Evolutionary conservation across 192 early-diverging fungal species (phyloP).

Genomic region (Pecoramyces ruminantium): DNA sequence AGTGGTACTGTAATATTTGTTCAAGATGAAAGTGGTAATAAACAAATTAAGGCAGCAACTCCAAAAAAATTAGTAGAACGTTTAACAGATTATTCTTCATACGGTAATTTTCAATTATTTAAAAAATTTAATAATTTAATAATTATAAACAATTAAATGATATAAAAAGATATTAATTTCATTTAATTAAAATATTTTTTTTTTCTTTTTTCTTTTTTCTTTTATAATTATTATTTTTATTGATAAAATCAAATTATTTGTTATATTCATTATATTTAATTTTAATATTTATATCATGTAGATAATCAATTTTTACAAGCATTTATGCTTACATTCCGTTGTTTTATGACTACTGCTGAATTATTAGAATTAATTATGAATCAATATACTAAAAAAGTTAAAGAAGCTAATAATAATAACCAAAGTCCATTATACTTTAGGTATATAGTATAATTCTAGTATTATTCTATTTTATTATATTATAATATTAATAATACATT

Average conservation of each 20-base stretch:
- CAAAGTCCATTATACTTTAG: background rate
- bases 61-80: background rate
- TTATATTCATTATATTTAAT: too few relatives aligned
- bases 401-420: background rate
- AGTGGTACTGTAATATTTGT: background rate
- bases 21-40: background rate
- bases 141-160: too few relatives aligned
- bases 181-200: too few relatives aligned
- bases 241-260: too few relatives aligned
- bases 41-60: background rate
- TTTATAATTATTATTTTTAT: background rate
- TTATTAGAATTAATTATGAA: constrained; percentile 19
- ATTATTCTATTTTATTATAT: too few relatives aligned
- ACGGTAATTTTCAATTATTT: background rate
- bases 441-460: too few relatives aligned
- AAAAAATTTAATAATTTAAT: too few relatives aligned
- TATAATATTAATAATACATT: too few relatives aligned
- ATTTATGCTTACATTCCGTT: constrained; percentile 25
- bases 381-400: constrained; percentile 6
- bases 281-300: background rate
- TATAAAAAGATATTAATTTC: too few relatives aligned
- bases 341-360: constrained; percentile 15
- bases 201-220: background rate
- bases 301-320: constrained; percentile 32
- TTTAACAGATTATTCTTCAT: background rate